phyloP scores from a whole-genome alignment of 1,284 basidiomycete species.

The Pascua sp. region DNA sequence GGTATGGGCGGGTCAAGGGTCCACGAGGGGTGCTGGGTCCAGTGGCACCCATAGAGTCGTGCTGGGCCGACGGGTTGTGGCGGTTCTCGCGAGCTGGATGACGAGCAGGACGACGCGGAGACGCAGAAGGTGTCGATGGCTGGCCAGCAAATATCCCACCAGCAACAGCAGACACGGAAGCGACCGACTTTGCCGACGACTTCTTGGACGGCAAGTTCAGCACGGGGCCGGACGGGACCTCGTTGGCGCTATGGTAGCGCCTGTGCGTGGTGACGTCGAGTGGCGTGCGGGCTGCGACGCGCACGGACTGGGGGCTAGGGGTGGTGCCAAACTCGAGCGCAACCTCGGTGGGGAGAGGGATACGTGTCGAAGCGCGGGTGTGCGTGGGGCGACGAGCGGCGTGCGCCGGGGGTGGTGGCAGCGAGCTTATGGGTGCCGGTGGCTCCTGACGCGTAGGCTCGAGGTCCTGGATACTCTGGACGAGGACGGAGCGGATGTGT shows the following conservation, averaged over 20 bases:
- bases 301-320: background rate
- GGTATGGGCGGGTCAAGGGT: too few species aligned
- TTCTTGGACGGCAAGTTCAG: background rate
- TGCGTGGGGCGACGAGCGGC: background rate
- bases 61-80: too few species aligned
- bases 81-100: too few species aligned
- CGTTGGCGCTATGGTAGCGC: background rate
- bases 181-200: background rate
- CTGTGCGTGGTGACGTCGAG: background rate
- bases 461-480: too few species aligned
- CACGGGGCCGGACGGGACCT: background rate
- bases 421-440: background rate
- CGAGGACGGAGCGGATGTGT: too few species aligned
- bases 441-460: background rate
- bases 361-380: background rate
- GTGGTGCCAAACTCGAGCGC: constrained; percentile 4
- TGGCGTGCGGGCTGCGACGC: background rate
- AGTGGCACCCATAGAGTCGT: too few species aligned
- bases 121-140: background rate
- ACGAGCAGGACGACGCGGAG: too few species aligned
- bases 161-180: background rate
- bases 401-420: background rate
- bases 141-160: background rate
- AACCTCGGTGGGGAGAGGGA: constrained; percentile 1
- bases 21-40: too few species aligned